phyloP scores from a whole-genome alignment of 352 stramenopile genomes.

The Globisporangium paddicum region DNA sequence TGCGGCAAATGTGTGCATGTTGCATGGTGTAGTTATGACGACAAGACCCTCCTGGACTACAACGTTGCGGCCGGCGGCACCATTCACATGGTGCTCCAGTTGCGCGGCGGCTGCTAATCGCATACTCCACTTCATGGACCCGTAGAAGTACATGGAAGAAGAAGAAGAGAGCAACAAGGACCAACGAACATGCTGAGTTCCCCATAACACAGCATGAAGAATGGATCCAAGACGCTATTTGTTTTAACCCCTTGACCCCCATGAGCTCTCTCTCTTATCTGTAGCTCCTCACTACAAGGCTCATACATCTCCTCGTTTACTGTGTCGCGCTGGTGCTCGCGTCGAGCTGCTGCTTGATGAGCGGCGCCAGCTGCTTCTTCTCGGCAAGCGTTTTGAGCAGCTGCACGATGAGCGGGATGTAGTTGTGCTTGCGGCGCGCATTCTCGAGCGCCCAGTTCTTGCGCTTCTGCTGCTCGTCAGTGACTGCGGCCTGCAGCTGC shows the following conservation, averaged over 20 bases:
- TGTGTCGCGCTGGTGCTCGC: slow-evolving; percentile 11
- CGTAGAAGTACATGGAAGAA: slow-evolving; percentile 9
- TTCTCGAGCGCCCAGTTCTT: slow-evolving; percentile 89
- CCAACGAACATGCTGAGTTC: background rate
- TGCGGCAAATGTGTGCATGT: slow-evolving; percentile 8
- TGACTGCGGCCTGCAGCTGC: slow-evolving; percentile 49
- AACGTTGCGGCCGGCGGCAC: slow-evolving; percentile 95
- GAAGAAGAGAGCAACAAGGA: background rate
- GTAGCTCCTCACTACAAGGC: background rate
- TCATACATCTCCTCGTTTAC: slow-evolving; percentile 2
- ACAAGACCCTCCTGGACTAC: slow-evolving; percentile 97
- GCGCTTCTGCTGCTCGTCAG: slow-evolving; percentile 62
- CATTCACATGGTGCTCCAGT: slow-evolving; percentile 99
- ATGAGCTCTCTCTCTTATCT: background rate
- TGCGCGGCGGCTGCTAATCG: slow-evolving; percentile 88
- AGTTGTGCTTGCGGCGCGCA: slow-evolving; percentile 94
- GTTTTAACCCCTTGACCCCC: background rate
- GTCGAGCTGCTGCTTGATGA: slow-evolving; percentile 69
- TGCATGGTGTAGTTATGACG: slow-evolving; percentile 68
- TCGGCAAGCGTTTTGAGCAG: slow-evolving; percentile 91
- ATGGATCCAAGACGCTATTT: slow-evolving; percentile 4
- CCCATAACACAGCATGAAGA: background rate
- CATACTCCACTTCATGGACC: background rate
- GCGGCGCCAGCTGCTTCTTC: slow-evolving; percentile 78
- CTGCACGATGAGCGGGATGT: slow-evolving; percentile 94